Percentiles rank a stretch among this genome's conserved stretches.
Conservation (phyloP, 805 yeast species). For the Pichia cabralensis region DNA sequence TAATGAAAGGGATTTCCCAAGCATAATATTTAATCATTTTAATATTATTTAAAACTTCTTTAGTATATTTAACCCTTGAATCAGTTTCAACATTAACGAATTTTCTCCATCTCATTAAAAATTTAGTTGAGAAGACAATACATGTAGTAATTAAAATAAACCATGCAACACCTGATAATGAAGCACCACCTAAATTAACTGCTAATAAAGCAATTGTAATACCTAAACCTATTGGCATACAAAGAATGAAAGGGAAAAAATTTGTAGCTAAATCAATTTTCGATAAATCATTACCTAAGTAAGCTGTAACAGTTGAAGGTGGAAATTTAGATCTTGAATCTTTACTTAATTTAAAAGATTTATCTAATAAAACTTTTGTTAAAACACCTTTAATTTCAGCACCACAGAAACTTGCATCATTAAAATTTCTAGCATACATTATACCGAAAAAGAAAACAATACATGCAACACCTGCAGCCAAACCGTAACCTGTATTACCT, state of each 20-base stretch:
- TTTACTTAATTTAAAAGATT: conserved; percentile 53
- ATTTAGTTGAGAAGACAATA: conserved; percentile 39
- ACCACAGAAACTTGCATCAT: conserved; percentile 52
- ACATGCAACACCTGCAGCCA: conserved; percentile 56
- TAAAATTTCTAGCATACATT: conserved; percentile 53
- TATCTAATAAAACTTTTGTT: conserved; percentile 60
- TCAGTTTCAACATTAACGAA: conserved; percentile 63
- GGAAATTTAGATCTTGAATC: conserved; percentile 52
- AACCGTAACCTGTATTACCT: conserved; percentile 59
- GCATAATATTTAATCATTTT: conserved; percentile 81
- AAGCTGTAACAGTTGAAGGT: conserved; percentile 60
- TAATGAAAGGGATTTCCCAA: conserved; percentile 78
- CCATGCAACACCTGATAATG: conserved; percentile 59
- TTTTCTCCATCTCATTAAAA: conserved; percentile 45
- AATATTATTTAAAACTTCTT: conserved; percentile 70
- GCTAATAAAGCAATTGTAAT: conserved; percentile 57
- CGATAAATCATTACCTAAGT: conserved; percentile 74
- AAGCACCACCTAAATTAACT: conserved; percentile 60
- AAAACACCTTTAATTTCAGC: conserved; percentile 61
- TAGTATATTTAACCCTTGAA: conserved; percentile 60
- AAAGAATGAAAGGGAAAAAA: conserved; percentile 53
- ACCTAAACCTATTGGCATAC: conserved; percentile 54
- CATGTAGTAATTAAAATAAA: conserved; percentile 39
- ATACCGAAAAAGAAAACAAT: conserved; percentile 43
- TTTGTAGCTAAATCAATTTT: conserved; percentile 71